Base-by-base conservation (phyloP, 306 rosid species). In the Mimosa bimucronata region DNA sequence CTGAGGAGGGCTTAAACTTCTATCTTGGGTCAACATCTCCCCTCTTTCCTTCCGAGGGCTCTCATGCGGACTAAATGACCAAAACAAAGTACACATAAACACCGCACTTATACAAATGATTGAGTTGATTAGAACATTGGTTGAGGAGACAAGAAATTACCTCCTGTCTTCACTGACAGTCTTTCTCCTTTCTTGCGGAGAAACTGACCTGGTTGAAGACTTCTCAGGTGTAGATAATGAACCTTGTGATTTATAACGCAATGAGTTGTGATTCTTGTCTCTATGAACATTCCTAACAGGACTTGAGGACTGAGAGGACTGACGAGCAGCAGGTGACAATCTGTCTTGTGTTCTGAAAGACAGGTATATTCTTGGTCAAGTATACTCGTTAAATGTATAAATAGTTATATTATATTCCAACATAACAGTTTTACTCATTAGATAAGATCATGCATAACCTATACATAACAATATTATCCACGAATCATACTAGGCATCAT, bases 1-100 rank as follows among this genome's bases (percentile, higher is more conserved):
- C 81, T 87, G 79, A 80, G 85, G 67, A 74, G 92, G 87, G 80
- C 93, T 90, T 55, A 42, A 79, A 83, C 87, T 85, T 73, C 79
- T 80, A 81, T 87, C 80, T 74, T n/a, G 84, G 45, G 83, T 34
- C 84, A 79, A 66, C 76, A 74, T 85, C 74, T 72, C 90, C 57
- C 77, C 85, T 25, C 85, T 79, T 85, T 71, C 88, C 86, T 82
- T 85, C 72, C 12, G 26, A 14, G 85, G 83, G 75, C 87, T 85
- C 84, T 82, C 74, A 55, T 25, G 72, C 23, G 94, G 82, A 77
- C 91, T 88, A 46, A 77, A 66, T 26, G 84, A 77, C 65, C 81
- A 79, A 80, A 82, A 28, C 45, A 55, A 74, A 77, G 77, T 45
- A 46, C n/a, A 66, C 48, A 30, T 75, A 34, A 57, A 73, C 71